Conservation (phyloP, 345 rosid species). For the Linum tenue region DNA sequence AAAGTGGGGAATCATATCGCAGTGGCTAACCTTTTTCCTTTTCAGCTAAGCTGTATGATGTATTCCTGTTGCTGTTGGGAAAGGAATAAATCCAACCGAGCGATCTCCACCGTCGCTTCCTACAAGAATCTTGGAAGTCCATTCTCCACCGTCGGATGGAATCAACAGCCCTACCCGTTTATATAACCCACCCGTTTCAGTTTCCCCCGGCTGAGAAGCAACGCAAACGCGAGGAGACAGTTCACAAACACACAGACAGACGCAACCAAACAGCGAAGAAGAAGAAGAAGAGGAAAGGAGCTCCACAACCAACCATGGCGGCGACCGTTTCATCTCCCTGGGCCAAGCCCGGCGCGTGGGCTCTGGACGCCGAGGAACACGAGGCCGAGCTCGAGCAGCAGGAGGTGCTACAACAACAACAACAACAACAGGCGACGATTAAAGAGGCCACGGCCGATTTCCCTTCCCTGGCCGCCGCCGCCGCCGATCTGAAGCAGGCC, state of each 20-base stretch:
- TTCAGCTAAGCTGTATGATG: no score
- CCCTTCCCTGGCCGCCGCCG: conserved; percentile 59
- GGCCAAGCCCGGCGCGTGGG: conserved; percentile 96
- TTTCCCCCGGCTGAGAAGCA: background rate
- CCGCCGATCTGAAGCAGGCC: conserved; percentile 50
- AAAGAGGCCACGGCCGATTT: conserved; percentile 34
- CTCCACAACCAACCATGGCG: conserved; percentile 38
- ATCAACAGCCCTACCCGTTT: no score
- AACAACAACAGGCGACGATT: conserved; percentile 16
- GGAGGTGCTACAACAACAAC: conserved; percentile 13
- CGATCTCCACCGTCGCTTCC: no score
- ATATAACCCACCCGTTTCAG: no score
- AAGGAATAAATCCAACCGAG: no score
- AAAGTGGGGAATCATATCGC: no score
- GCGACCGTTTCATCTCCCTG: conserved; percentile 79
- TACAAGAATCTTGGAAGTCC: no score
- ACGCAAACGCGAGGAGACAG: conserved; percentile 20
- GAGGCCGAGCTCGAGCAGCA: conserved; percentile 60
- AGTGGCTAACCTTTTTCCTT: no score
- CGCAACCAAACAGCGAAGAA: background rate
- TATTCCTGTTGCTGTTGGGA: no score
- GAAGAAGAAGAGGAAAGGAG: background rate
- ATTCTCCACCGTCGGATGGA: no score
- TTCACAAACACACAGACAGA: background rate
- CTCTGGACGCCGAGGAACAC: conserved; percentile 75